Evolutionary conservation across 495 filamentous ascomycete species (phyloP).

Genomic region (Sordaria brevicollis): DNA sequence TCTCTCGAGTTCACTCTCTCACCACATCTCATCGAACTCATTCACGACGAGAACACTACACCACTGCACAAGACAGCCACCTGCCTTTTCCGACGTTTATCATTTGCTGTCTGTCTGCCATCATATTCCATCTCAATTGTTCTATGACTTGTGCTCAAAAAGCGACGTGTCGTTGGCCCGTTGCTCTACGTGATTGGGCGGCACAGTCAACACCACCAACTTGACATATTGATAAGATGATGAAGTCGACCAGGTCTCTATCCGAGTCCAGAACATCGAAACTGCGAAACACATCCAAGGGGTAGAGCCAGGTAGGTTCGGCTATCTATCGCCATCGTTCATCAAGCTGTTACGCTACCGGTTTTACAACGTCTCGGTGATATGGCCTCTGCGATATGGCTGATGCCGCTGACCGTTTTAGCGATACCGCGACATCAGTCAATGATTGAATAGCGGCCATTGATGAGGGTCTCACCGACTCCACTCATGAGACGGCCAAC

Average conservation of each 20-base stretch:
- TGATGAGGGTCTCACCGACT: conserved; percentile 13
- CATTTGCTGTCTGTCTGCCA: background rate
- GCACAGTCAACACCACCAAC: background rate
- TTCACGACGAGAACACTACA: background rate
- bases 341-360: background rate
- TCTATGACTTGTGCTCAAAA: background rate
- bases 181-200: background rate
- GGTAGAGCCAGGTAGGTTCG: background rate
- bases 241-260: background rate
- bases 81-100: background rate
- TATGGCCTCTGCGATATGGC: background rate
- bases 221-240: background rate
- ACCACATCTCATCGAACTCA: background rate
- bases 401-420: background rate
- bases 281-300: background rate
- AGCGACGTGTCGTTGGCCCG: background rate
- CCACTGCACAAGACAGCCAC: background rate
- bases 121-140: background rate
- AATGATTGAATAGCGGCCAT: background rate
- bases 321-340: background rate
- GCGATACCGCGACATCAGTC: background rate
- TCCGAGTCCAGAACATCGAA: background rate
- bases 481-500: conserved; percentile 10
- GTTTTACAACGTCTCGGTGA: background rate
- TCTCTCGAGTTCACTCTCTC: background rate